Conservation (phyloP, 2,329 filamentous ascomycete genomes). For the Fusarium temperatum region DNA sequence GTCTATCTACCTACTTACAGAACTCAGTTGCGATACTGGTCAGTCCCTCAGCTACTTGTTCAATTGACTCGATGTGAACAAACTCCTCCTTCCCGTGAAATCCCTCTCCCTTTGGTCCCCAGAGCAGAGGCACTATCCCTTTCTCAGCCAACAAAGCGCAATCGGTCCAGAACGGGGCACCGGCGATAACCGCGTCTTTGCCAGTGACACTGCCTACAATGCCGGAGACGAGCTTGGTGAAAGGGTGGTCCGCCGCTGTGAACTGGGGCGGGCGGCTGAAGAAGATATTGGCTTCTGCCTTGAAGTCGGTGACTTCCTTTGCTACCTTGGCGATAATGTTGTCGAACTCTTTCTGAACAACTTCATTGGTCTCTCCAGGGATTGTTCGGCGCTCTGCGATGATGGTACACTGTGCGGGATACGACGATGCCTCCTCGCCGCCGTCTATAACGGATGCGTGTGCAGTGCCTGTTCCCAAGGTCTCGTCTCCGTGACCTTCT, state of each 20-base stretch:
- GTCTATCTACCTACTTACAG: slow-evolving; percentile 33
- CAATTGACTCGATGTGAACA: slow-evolving; percentile 55
- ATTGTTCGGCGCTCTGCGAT: slow-evolving; percentile 60
- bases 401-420: slow-evolving; percentile 59
- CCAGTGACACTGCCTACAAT: slow-evolving; percentile 44
- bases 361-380: slow-evolving; percentile 51
- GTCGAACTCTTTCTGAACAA: slow-evolving; percentile 50
- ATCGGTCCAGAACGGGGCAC: slow-evolving; percentile 59
- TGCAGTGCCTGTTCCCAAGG: slow-evolving; percentile 51
- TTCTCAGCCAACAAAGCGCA: slow-evolving; percentile 56
- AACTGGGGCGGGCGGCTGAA: slow-evolving; percentile 55
- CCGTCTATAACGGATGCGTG: slow-evolving; percentile 60
- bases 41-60: slow-evolving; percentile 45
- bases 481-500: slow-evolving; percentile 41
- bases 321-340: slow-evolving; percentile 48
- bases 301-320: slow-evolving; percentile 49
- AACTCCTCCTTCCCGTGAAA: slow-evolving; percentile 61
- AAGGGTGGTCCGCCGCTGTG: slow-evolving; percentile 52
- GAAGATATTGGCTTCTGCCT: slow-evolving; percentile 51
- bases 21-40: slow-evolving; percentile 42
- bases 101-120: slow-evolving; percentile 58
- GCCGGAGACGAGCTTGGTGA: slow-evolving; percentile 47
- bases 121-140: slow-evolving; percentile 58
- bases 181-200: slow-evolving; percentile 36
- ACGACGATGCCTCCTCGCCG: slow-evolving; percentile 62